These are phyloP conservation scores for Backusella macrospora DNA, from an alignment of 192 early-diverging fungal species.

Conservation along the genomic window DNA sequence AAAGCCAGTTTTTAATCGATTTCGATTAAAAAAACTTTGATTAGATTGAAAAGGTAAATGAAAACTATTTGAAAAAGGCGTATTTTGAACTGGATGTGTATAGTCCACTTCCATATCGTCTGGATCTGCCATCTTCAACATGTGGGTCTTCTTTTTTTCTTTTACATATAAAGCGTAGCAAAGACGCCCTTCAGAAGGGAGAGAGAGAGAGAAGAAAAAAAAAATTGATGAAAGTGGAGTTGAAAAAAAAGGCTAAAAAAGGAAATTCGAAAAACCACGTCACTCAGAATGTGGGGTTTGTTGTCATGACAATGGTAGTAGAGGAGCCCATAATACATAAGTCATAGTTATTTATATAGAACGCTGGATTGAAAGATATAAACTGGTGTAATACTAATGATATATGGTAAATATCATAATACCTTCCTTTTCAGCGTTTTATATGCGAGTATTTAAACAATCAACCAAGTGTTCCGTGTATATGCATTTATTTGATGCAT, in stretches of 20 bases:
- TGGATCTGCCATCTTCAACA: background rate
- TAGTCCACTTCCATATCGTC: constrained; percentile 5
- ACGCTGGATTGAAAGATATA: too few species aligned
- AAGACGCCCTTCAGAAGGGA: background rate
- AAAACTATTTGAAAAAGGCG: background rate
- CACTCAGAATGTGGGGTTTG: background rate
- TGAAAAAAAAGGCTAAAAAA: background rate
- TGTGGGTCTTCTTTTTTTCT: background rate
- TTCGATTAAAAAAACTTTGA: background rate
- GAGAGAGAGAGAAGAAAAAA: background rate
- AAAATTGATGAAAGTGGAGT: background rate
- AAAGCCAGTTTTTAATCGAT: background rate
- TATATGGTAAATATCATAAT: too few species aligned
- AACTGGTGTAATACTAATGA: too few species aligned
- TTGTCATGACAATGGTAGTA: too few species aligned
- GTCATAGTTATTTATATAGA: too few species aligned
- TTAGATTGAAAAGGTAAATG: background rate
- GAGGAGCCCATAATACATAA: too few species aligned
- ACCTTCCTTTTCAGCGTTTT: too few species aligned
- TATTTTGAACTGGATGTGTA: background rate
- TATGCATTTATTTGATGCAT: too few species aligned
- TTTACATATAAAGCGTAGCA: background rate
- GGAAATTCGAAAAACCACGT: background rate
- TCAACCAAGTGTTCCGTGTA: too few species aligned
- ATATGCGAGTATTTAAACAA: too few species aligned